phyloP scores from a whole-genome alignment of 768 basidiomycete genomes.

The Rhizopogon rudus region DNA sequence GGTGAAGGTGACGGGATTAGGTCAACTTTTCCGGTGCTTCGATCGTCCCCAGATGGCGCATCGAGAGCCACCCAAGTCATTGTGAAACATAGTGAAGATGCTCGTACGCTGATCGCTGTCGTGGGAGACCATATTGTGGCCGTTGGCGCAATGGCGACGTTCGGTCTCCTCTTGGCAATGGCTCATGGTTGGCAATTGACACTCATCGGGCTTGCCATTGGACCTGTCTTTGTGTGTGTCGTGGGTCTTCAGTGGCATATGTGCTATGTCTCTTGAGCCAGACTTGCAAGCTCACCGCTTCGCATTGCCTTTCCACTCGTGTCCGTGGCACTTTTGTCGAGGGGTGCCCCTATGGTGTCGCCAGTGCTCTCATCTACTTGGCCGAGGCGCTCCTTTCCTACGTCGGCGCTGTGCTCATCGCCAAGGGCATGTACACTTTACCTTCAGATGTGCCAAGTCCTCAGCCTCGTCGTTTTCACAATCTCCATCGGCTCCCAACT shows the following conservation, averaged over 20 bases:
- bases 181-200: slow-evolving; percentile 89
- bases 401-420: slow-evolving; percentile 82
- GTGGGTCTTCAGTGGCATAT: slow-evolving; percentile 79
- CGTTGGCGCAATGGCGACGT: slow-evolving; percentile 71
- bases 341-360: slow-evolving; percentile 78
- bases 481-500: slow-evolving; percentile 84
- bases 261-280: slow-evolving; percentile 78
- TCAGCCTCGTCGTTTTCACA: slow-evolving; percentile 84
- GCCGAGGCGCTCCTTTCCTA: slow-evolving; percentile 91
- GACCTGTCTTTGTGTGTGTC: slow-evolving; percentile 65
- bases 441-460: slow-evolving; percentile 62
- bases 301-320: slow-evolving; percentile 59
- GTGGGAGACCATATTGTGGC: slow-evolving; percentile 68
- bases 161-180: slow-evolving; percentile 93
- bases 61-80: slow-evolving; percentile 52
- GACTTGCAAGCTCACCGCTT: slow-evolving; percentile 61
- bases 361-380: slow-evolving; percentile 80
- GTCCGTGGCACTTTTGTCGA: slow-evolving; percentile 80
- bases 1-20: too few species aligned
- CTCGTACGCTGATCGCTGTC: slow-evolving; percentile 68
- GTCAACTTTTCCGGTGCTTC: slow-evolving; percentile 22
- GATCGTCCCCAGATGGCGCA: slow-evolving; percentile 58
- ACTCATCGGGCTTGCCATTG: slow-evolving; percentile 82
- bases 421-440: slow-evolving; percentile 77
- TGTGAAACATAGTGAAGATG: slow-evolving; percentile 89